Evolutionary conservation across 2,329 filamentous ascomycete species (phyloP).

Genomic region (Chlorencoelia australis): DNA sequence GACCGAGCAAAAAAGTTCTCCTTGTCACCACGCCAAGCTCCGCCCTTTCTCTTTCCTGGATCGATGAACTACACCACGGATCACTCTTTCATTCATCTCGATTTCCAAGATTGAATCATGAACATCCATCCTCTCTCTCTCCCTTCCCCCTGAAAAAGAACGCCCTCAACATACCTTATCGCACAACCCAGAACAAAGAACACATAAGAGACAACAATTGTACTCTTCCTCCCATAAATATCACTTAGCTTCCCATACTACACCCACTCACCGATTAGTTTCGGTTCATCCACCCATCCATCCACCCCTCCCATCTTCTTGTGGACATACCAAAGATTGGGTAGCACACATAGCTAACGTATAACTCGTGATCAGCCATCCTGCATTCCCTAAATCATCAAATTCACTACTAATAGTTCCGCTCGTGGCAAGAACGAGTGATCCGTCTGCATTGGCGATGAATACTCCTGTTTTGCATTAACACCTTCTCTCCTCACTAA

Average conservation of each 20-base stretch:
- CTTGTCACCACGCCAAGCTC: no score
- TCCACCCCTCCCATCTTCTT: not conserved
- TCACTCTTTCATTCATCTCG: no score
- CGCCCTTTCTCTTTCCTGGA: no score
- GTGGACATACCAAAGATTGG: slow-evolving; percentile 37
- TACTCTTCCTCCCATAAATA: slow-evolving; percentile 31
- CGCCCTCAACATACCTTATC: slow-evolving; percentile 31
- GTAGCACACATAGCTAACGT: slow-evolving; percentile 41
- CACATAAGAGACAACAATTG: slow-evolving; percentile 32
- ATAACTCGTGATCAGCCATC: slow-evolving; percentile 45
- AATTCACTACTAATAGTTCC: slow-evolving; percentile 51
- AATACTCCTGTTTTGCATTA: slow-evolving; percentile 47
- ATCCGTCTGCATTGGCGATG: slow-evolving; percentile 51
- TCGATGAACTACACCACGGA: no score
- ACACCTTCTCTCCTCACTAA: no score
- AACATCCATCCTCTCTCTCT: no score
- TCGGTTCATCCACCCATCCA: not conserved
- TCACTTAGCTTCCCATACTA: slow-evolving; percentile 40
- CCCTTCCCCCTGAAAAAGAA: no score
- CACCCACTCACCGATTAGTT: not conserved
- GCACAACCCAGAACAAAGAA: slow-evolving; percentile 36
- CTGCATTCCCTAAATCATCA: slow-evolving; percentile 44
- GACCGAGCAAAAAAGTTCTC: no score
- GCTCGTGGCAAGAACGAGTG: slow-evolving; percentile 55
- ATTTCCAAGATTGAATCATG: no score